Evolutionary conservation across 805 yeast genomes (phyloP), one percentile per base, ranked within the genome.

Genomic region (Wickerhamiella slavikovae): DNA sequence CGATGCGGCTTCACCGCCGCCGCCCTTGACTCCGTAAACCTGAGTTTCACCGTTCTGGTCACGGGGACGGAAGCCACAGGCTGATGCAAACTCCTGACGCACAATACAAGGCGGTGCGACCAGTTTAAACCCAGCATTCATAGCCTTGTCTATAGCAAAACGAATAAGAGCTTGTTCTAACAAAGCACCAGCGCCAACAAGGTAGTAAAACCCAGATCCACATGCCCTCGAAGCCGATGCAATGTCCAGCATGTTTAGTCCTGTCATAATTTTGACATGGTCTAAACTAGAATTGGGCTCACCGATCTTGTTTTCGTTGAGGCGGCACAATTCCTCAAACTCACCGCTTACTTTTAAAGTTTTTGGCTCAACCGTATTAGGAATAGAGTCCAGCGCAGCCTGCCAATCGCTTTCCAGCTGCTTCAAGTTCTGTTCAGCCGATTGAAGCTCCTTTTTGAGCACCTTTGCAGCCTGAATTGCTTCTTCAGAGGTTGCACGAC

Each of bases 41-140:
- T 89, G 98, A 29, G 71, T 71, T 44, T 82, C 95, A 35, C 71
- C 69, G 39, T 76, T 75, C 41, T 70, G 72, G 44, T 89, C 96
- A 35, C 92, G 66, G 9, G 98, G 98, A 44, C 73, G 70, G 55
- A 83, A 89, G 0, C 98, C 98, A 57, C 98, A 89, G 0, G 94
- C 94, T 38, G 62, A 57, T 0, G 83, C 69, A 4, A 79, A 57
- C 37, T 77, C 91, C 13, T 68, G 57, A 39, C 75, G 67, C 2
- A 83, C 93, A 11, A 89, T 66, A 1, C 91, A 66, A 2, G 98
- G 98, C 0, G 96, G 95, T 8, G 67, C 49, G 7, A 72, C 67
- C 63, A 74, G 64, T 20, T 51, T 50, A 52, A 77, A 89, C 0
- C 92, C 93, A 7, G 57, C 45, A 27, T 52, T 41, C 26, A 78